Base-by-base conservation (phyloP, 148 eudicot genomes). In the Rhododendron molle region DNA sequence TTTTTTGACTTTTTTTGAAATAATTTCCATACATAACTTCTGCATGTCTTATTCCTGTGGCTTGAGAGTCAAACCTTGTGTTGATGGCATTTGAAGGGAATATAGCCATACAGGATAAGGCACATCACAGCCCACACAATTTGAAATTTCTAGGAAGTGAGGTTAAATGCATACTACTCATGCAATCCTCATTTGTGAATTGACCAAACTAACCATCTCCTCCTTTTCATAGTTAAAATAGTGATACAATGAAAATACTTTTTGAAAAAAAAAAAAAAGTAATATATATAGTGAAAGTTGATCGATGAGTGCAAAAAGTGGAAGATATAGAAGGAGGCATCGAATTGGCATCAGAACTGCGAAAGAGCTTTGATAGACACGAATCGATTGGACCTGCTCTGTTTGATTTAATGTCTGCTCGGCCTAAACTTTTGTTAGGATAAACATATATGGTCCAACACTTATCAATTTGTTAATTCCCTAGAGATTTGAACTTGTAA, bases 81-180 rank as follows among this genome's bases (percentile, higher is more conserved):
- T 28, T 36, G 67, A 32, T 73, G 3, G 5, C 46, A 49, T 36
- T 49, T 60, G 54, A 49, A 83, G 47, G 46, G 34, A 10, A 32
- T 23, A 84, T 2, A 74, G n/a, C n/a, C n/a, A n/a, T n/a, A n/a
- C n/a, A n/a, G 12, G 80, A 34, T 28, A 83, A 73, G 80, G 46
- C 14, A 34, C 85, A 50, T 21, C 80, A 36, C 34, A 36, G 85
- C 80, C 69, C 85, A 73, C 69, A 21, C 80, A 73, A 2, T 52
- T 74, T 84, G 81, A 84, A 84, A 52, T 52, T 84, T 76, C 9
- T 54, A 8, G 81, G 52, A 36, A 14, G 26, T n/a, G 69, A 47
- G 18, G 11, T 38, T 13, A 74, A 34, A 9, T 83, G 46, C 62
- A 83, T 28, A 73, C 49, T 47, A 46, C 47, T 13, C 80, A 36